These are phyloP conservation scores for Phalaenopsis hybrid DNA, from an alignment of 116 monocot genomes.

Conservation along the genomic window DNA sequence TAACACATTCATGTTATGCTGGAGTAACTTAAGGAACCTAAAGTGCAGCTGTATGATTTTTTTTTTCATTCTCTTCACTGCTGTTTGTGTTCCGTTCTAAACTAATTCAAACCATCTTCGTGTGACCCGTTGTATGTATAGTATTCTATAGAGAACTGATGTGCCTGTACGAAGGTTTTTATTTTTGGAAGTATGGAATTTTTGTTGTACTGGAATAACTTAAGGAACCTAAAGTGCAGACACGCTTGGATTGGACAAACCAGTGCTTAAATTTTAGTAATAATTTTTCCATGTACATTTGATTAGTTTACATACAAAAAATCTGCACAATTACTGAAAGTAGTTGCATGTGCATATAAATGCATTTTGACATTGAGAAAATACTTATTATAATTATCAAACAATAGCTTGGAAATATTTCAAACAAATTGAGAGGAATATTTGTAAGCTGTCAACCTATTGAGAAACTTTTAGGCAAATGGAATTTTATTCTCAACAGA, in stretches of 20 bases:
- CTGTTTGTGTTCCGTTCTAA: neutral
- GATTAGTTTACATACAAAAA: too few relatives aligned
- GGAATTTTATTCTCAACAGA: too few relatives aligned
- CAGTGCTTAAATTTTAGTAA: too few relatives aligned
- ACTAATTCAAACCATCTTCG: neutral
- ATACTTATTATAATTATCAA: too few relatives aligned
- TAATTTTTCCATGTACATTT: too few relatives aligned
- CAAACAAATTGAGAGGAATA: too few relatives aligned
- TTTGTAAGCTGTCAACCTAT: too few relatives aligned
- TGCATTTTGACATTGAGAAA: too few relatives aligned
- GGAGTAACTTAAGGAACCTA: neutral
- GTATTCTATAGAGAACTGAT: neutral
- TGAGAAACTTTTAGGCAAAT: too few relatives aligned
- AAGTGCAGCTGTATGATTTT: neutral
- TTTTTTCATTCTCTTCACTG: neutral
- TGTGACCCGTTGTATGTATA: neutral
- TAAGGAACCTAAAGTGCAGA: neutral
- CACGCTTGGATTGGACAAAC: neutral
- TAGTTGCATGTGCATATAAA: too few relatives aligned
- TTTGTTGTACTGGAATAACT: neutral
- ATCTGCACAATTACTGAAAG: too few relatives aligned
- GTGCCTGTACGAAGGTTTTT: neutral
- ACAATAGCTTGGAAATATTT: too few relatives aligned
- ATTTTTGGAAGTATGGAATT: neutral
- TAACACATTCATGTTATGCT: neutral